These are phyloP conservation scores for Acanthochlamys bracteata DNA, from an alignment of 106 monocot genomes.

Conservation along the genomic window DNA sequence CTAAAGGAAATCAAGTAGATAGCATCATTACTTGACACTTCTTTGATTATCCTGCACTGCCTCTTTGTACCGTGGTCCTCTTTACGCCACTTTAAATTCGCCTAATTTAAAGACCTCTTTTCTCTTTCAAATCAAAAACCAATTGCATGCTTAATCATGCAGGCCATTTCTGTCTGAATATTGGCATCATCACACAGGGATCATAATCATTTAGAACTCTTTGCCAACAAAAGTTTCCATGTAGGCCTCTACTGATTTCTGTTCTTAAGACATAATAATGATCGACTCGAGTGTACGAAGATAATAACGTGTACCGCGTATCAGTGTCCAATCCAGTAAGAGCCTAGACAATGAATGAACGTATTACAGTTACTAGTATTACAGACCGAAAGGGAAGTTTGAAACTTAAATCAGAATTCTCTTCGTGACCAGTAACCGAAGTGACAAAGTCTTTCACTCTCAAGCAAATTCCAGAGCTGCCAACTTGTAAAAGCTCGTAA, in stretches of 20 bases:
- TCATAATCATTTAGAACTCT: constrained; percentile 2
- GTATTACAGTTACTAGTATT: not conserved
- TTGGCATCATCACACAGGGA: constrained; percentile 1
- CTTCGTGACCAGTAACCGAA: not conserved
- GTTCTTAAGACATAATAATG: constrained; percentile 1
- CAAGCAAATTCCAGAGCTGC: too few species aligned
- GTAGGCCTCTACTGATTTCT: not conserved
- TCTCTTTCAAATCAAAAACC: not conserved
- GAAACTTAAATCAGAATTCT: not conserved
- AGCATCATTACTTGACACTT: too few species aligned
- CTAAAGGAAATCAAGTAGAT: too few species aligned
- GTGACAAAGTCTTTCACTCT: not conserved
- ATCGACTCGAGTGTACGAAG: too few species aligned
- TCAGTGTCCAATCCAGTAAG: not conserved
- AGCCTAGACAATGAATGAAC: not conserved
- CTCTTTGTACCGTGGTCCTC: too few species aligned
- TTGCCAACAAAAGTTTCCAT: not conserved
- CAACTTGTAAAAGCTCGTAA: too few species aligned
- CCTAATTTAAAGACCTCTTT: too few species aligned
- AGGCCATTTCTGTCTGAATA: not conserved
- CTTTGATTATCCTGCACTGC: too few species aligned
- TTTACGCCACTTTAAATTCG: too few species aligned
- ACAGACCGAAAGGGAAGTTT: not conserved
- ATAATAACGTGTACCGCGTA: too few species aligned
- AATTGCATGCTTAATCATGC: constrained; percentile 13